Base-by-base conservation (phyloP, 176 grass and related monocot species). In the Musa acuminata region DNA sequence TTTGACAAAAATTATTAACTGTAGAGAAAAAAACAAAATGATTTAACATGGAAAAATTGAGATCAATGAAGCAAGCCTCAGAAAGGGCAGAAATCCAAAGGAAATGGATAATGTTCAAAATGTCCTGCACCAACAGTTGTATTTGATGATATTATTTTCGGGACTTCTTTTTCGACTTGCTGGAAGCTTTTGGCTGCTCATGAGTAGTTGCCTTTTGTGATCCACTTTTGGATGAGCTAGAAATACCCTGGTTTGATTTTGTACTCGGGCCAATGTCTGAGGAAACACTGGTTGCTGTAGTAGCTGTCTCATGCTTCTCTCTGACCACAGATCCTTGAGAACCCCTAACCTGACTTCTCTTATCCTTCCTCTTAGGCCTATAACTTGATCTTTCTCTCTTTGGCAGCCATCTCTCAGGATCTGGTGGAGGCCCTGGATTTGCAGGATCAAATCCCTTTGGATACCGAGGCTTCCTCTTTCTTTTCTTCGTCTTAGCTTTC, bases 321-420 rank as follows among this genome's bases (percentile, higher is more conserved):
- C 84, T 87, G 55, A 78, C 79, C 43, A 98, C 86, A 65, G 90
- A 72, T 73, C 90, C 94, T 75, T 98, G 94, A 75, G 90, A 87
- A 62, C 94, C 93, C 79, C 93, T 90, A 67, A 93, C 76, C 73
- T 96, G 89, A 83, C 78, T 84, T 69, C 90, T 93, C 80, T 91
- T 93, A 70, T 98, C 87, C 63, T 90, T 93, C 80, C 94, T 91
- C 84, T 91, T 98, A n/a, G 93, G 94, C 55, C 85, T 83, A 20
- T 98, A 93, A 80, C 82, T 93, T 20, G 90, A 89, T 22, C 94
- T 77, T 73, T 98, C 94, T 84, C 87, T 89, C 84, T 85, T 93
- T 8, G 90, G 90, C 51, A 93, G 72, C 94, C 90, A 98, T 83
- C 94, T 93, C 79, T 93, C 90, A 17, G 94, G 90, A 79, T 98